Evolutionary conservation across 257 asterid species (phyloP), one percentile per base, ranked within the genome.

Genomic region (Gentiana straminea): DNA sequence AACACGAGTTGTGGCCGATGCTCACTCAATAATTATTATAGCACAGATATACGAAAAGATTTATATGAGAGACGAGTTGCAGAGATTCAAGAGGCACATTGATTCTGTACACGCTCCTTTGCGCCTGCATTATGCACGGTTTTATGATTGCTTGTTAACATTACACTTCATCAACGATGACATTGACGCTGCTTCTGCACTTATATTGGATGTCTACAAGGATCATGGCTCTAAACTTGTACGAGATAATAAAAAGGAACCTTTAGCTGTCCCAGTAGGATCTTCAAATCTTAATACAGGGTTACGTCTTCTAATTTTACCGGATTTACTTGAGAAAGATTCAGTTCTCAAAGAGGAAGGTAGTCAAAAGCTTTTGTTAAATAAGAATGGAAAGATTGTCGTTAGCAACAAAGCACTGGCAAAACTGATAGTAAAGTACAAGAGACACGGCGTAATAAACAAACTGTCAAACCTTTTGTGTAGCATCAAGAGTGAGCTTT

Each of bases 161-260:
- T 69, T 81, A 77, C 87, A 87, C 78, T 81, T 91, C 63, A 78
- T 72, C 74, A 81, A 84, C 73, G 71, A 79, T 49, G 98, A 91
- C 64, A 61, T 84, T 4, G 88, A 83, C 62, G 73, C 83, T 65
- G 95, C 90, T 55, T 87, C 86, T 52, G 65, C 75, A 36, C 93
- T 91, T 51, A 55, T 87, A 54, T 45, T 64, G 49, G 84, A 79
- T 48, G 62, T 91, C 55, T 75, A 68, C 55, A 44, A 59, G 58
- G 13, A 34, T 49, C 38, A 63, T 10, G 75, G 68, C 52, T 54
- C 64, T 15, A 52, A 49, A 57, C 50, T 39, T 3, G 11, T 47
- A 13, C 24, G 24, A 24, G 53, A 59, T 37, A 64, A 48, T 68
- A 67, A 41, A 65, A 51, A 32, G 50, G 80, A 72, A 45, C 51